Evolutionary conservation across 345 rosid genomes (phyloP).

Genomic region (Carallia brachiata): DNA sequence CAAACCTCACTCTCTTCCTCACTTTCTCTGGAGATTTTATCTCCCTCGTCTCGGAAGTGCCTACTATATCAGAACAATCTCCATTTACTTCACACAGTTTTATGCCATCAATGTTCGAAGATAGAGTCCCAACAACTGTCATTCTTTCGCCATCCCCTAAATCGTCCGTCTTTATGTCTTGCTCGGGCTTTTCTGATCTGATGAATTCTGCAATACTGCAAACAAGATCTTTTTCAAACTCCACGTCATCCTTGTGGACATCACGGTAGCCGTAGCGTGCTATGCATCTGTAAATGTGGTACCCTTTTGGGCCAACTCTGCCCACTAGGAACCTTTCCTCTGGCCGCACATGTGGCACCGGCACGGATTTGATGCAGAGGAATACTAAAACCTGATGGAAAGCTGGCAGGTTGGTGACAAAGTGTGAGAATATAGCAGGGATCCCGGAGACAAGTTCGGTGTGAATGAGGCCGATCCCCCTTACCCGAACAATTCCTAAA

Average conservation of each 20-base stretch:
- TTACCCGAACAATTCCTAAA: not conserved
- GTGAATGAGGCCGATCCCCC: not conserved
- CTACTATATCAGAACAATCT: not conserved
- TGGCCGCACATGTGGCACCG: constrained; percentile 1
- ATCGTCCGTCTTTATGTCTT: not conserved
- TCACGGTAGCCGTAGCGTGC: constrained; percentile 1
- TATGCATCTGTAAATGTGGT: constrained; percentile 4
- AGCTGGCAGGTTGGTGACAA: constrained; percentile 6
- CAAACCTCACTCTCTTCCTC: constrained; percentile 1
- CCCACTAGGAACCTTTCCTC: constrained; percentile 6
- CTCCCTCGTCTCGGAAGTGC: not conserved
- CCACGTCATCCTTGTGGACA: not conserved
- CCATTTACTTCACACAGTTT: not conserved
- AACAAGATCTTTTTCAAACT: not conserved
- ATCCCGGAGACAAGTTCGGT: constrained; percentile 3
- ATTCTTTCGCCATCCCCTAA: not conserved
- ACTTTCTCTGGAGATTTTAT: not conserved
- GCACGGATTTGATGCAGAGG: constrained; percentile 7
- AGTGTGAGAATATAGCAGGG: constrained; percentile 2
- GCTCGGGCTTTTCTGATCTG: constrained; percentile 1
- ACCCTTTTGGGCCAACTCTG: not conserved
- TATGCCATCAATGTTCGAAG: not conserved
- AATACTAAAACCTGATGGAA: constrained; percentile 7
- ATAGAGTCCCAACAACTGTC: not conserved
- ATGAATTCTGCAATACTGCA: not conserved